Evolutionary conservation across 768 basidiomycete genomes (phyloP).

Genomic region (Trametes sanguinea): DNA sequence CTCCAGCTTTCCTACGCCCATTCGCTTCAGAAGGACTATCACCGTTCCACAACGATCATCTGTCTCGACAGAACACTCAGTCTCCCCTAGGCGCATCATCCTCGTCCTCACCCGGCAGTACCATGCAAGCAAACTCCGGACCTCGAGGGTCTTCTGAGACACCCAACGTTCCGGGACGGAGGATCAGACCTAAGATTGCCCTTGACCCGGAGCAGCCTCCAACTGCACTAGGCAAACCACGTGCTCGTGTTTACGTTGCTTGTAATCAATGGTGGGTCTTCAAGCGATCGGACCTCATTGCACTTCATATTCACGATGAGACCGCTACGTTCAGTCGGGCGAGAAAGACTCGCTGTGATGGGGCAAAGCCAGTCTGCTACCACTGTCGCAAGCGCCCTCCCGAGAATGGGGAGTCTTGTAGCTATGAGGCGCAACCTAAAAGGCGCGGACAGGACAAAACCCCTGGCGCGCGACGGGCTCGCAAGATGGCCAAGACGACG

Average conservation of each 20-base stretch:
- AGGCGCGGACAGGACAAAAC: slow-evolving; percentile 16
- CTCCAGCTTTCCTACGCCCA: no score
- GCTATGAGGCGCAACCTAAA: slow-evolving; percentile 13
- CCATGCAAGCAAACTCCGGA: no score
- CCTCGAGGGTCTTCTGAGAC: not conserved
- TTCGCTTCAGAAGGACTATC: no score
- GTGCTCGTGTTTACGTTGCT: slow-evolving; percentile 75
- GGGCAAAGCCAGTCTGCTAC: slow-evolving; percentile 16
- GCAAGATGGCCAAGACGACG: not conserved
- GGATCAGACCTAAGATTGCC: slow-evolving; percentile 48
- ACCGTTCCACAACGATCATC: no score
- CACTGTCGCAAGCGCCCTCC: slow-evolving; percentile 19
- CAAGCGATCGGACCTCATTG: not conserved
- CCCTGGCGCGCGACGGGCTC: slow-evolving; percentile 11
- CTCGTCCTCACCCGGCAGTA: no score
- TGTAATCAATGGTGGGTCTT: slow-evolving; percentile 75
- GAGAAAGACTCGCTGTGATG: slow-evolving; percentile 17
- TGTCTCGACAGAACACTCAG: no score
- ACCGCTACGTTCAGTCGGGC: slow-evolving; percentile 22
- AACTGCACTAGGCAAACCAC: slow-evolving; percentile 76
- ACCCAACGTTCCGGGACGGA: not conserved
- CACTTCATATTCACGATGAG: slow-evolving; percentile 51
- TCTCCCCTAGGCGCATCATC: no score
- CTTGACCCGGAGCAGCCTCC: slow-evolving; percentile 75
- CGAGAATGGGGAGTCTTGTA: slow-evolving; percentile 8